These are phyloP conservation scores for Amphirosellinia nigrospora DNA, from an alignment of 495 filamentous ascomycete species.

Conservation along the genomic window DNA sequence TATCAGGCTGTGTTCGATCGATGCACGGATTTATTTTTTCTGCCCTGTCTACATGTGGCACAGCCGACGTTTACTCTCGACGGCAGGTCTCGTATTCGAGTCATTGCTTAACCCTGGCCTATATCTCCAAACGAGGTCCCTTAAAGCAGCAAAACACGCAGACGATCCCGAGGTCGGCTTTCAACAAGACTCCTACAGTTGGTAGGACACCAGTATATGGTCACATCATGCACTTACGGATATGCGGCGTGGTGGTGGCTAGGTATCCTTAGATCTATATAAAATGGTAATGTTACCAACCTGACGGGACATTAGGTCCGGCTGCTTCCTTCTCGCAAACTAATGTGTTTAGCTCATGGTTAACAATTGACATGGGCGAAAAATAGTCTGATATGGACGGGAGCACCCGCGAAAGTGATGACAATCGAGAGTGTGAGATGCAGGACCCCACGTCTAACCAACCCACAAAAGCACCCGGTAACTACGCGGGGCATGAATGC, in stretches of 20 bases:
- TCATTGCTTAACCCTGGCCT: background rate
- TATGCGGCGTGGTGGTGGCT: background rate
- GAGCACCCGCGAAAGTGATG: background rate
- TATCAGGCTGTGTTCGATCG: background rate
- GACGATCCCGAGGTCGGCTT: background rate
- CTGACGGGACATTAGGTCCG: background rate
- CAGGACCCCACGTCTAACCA: background rate
- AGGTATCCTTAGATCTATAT: background rate
- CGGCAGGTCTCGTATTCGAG: background rate
- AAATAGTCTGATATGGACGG: background rate
- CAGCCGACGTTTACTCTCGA: background rate
- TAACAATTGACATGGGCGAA: background rate
- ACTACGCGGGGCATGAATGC: background rate
- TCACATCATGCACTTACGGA: background rate
- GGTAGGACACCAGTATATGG: background rate
- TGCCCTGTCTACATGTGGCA: conserved; percentile 1
- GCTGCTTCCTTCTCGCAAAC: background rate
- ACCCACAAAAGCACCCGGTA: background rate
- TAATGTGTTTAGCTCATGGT: background rate
- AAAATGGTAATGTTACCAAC: too few species aligned
- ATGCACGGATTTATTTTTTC: background rate
- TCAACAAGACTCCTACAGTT: too few species aligned
- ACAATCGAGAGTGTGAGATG: background rate
- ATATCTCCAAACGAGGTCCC: background rate
- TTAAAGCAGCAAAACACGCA: too few species aligned